phyloP scores from a whole-genome alignment of 805 yeast genomes.

The Kuraishia capsulata region DNA sequence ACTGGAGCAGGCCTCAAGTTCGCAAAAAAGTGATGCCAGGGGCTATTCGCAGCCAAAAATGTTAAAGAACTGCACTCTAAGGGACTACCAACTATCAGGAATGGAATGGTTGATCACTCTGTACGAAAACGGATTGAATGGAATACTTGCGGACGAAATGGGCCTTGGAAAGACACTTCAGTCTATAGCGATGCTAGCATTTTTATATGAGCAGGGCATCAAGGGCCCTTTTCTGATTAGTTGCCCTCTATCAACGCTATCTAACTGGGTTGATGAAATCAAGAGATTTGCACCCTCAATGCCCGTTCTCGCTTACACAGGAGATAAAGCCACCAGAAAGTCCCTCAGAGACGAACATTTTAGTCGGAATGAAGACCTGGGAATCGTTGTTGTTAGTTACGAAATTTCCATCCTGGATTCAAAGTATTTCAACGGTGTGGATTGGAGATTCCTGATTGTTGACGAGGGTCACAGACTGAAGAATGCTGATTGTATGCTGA shows the following conservation, averaged over 20 bases:
- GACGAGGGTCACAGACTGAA: constrained; percentile 96
- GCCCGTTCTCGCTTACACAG: constrained; percentile 55
- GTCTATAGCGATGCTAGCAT: constrained; percentile 70
- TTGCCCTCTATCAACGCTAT: constrained; percentile 77
- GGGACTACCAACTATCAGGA: constrained; percentile 84
- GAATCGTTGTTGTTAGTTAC: constrained; percentile 72
- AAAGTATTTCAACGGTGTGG: constrained; percentile 34
- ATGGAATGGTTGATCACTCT: constrained; percentile 83
- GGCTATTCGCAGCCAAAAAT: constrained; percentile 39
- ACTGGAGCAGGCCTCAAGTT: constrained; percentile 8
- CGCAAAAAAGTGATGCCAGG: constrained; percentile 3
- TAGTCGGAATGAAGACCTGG: constrained; percentile 14
- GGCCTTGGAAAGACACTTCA: constrained; percentile 93
- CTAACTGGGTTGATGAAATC: constrained; percentile 79
- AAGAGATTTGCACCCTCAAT: constrained; percentile 63
- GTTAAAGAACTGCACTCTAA: constrained; percentile 50
- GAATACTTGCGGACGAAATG: constrained; percentile 96
- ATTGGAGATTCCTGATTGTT: constrained; percentile 81
- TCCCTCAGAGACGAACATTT: constrained; percentile 24
- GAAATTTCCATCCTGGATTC: constrained; percentile 72
- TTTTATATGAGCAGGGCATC: constrained; percentile 69
- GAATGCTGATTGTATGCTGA: constrained; percentile 70
- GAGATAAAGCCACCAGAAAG: constrained; percentile 49
- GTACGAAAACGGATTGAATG: constrained; percentile 90
- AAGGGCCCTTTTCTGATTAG: constrained; percentile 72